phyloP scores from a whole-genome alignment of 305 asterid species.

The Lippia alba region DNA sequence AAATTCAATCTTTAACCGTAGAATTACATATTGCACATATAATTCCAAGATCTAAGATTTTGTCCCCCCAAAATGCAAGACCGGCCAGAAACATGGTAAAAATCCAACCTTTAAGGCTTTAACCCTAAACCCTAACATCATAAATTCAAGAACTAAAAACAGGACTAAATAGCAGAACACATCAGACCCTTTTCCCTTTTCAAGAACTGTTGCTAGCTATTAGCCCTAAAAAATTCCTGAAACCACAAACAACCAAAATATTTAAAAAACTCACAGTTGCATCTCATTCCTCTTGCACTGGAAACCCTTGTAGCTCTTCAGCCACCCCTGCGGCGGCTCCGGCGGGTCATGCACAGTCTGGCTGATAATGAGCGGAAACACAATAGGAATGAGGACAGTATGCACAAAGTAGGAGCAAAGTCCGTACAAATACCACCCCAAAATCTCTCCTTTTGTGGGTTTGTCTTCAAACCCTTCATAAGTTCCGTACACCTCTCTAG shows the following conservation, averaged over 20 bases:
- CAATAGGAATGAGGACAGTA: slow-evolving; percentile 74
- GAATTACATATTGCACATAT: no score
- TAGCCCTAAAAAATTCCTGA: no score
- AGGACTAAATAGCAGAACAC: no score
- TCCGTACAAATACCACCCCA: slow-evolving; percentile 78
- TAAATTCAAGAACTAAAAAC: slow-evolving; percentile 9
- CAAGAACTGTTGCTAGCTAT: no score
- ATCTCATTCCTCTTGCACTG: slow-evolving; percentile 59
- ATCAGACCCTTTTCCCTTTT: no score
- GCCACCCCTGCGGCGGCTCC: slow-evolving; percentile 65
- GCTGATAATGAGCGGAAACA: slow-evolving; percentile 78
- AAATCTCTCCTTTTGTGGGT: slow-evolving; percentile 66
- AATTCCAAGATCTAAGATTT: no score
- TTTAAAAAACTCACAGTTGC: slow-evolving; percentile 61
- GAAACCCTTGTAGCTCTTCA: slow-evolving; percentile 50
- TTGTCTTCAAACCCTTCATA: slow-evolving; percentile 56
- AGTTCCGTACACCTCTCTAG: slow-evolving; percentile 41
- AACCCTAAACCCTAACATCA: neutral
- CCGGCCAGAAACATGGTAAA: no score
- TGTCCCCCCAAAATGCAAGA: no score
- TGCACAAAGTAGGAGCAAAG: slow-evolving; percentile 82
- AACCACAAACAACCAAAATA: no score
- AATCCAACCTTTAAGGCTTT: neutral
- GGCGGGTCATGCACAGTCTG: slow-evolving; percentile 67
- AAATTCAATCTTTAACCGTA: neutral